Conservation (phyloP, 1,139 yeast species). For the Saccharomyces hybrid region DNA sequence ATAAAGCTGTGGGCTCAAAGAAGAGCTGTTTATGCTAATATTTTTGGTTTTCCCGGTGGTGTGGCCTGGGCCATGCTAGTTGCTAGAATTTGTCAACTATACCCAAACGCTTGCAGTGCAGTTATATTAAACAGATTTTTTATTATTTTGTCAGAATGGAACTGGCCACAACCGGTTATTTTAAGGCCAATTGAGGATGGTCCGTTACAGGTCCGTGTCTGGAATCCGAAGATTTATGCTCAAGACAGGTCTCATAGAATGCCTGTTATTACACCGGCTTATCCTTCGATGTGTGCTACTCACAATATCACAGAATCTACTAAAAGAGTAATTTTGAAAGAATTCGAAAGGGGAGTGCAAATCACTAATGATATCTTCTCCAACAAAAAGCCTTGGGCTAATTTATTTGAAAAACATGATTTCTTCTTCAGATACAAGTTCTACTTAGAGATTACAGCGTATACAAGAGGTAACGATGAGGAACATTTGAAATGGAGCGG, state of each 20-base stretch:
- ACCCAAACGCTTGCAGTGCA: conserved; percentile 94
- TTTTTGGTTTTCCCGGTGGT: conserved; percentile 98
- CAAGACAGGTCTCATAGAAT: conserved; percentile 83
- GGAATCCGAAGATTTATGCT: conserved; percentile 91
- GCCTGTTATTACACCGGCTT: conserved; percentile 99
- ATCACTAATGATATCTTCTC: conserved; percentile 59
- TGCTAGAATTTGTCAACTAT: conserved; percentile 91
- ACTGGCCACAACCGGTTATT: conserved; percentile 97
- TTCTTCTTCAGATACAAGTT: conserved; percentile 81
- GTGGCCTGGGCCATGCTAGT: conserved; percentile 99
- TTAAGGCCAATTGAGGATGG: conserved; percentile 93
- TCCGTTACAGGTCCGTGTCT: conserved; percentile 88
- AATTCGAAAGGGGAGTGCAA: conserved; percentile 65
- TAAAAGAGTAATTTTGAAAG: conserved; percentile 67
- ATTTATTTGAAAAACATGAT: conserved; percentile 66
- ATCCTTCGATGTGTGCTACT: conserved; percentile 99
- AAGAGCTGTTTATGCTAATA: conserved; percentile 87
- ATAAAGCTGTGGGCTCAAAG: conserved; percentile 96
- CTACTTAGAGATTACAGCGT: conserved; percentile 74
- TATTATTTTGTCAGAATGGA: conserved; percentile 81
- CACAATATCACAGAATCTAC: conserved; percentile 90
- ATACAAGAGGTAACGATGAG: conserved; percentile 63
- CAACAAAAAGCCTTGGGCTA: conserved; percentile 66
- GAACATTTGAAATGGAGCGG: conserved; percentile 90
- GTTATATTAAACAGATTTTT: conserved; percentile 84